Percentiles rank a stretch among this genome's conserved stretches.
These are phyloP conservation scores for Omphalea diandra DNA, from an alignment of 441 rosid genomes.

Conservation along the genomic window DNA sequence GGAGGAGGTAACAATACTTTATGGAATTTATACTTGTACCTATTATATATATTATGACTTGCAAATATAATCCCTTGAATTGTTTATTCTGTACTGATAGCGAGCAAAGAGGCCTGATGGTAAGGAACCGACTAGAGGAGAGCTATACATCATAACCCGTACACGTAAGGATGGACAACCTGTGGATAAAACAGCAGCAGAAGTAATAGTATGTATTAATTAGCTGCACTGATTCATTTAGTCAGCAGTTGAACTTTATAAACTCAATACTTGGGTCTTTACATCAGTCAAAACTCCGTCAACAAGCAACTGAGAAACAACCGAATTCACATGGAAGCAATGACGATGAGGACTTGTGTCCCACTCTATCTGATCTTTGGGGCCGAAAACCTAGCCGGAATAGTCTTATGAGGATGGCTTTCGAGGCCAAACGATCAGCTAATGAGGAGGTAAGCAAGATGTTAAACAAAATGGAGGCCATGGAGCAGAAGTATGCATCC, in stretches of 20 bases:
- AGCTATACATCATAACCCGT: conserved; percentile 42
- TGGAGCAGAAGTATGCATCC: conserved; percentile 38
- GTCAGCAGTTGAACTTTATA: not conserved
- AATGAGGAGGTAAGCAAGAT: conserved; percentile 34
- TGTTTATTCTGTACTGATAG: conserved; percentile 22
- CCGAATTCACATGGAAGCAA: conserved; percentile 21
- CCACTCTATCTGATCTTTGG: conserved; percentile 27
- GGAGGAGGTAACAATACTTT: conserved; percentile 36
- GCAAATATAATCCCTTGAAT: not conserved
- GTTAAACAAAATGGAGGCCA: conserved; percentile 35
- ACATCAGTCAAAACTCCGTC: conserved; percentile 33
- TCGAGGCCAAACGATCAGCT: conserved; percentile 32
- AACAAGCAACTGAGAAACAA: conserved; percentile 25
- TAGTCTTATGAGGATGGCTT: conserved; percentile 25
- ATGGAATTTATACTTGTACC: conserved; percentile 12
- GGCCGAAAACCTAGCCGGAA: conserved; percentile 23
- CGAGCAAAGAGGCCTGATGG: conserved; percentile 37
- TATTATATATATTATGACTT: not conserved
- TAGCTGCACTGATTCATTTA: not conserved
- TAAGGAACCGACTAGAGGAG: conserved; percentile 38
- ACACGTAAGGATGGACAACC: conserved; percentile 47
- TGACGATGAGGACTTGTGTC: conserved; percentile 32
- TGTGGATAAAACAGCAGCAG: conserved; percentile 34
- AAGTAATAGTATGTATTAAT: conserved; percentile 31
- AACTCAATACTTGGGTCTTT: not conserved